Evolutionary conservation across 768 basidiomycete species (phyloP), one percentile per base, ranked within the genome.

Genomic region (Auricularia auricula-judae): DNA sequence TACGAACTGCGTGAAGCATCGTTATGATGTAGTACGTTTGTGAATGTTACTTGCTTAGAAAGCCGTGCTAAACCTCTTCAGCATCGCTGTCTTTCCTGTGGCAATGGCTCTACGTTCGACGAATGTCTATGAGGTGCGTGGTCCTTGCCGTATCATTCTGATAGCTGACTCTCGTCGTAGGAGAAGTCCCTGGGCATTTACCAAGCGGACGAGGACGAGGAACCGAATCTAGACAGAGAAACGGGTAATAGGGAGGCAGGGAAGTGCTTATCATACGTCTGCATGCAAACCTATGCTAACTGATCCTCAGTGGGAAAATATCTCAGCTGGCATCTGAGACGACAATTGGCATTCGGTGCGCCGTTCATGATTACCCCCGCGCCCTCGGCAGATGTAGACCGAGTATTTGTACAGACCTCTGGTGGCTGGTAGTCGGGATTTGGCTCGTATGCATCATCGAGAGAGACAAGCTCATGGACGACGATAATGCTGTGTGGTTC

Each of bases 371-470:
- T 29, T 29, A 29, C 29, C 29, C 29, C 29, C 29, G 29, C 29
- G 29, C 29, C 29, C 29, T 29, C 29, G 29, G 29, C 29, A 29
- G 29, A 29, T 29, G 29, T 29, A 29, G 29, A 29, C 29, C 29
- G 29, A 29, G 29, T 29, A 29, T 29, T 34, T 33, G 2, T 54
- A 7, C 53, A 93, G 95, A 97, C 75, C 93, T 98, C 83, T 97
- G 95, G 96, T 97, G 93, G 93, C 74, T 98, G 21, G 89, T 79
- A 0, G 73, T 91, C 11, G 93, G 91, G 0, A 74, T 98, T 10
- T 93, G 94, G 75, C 74, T 97, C 2, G 79, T 98, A 43, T 98
- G 95, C 72, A 96, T 98, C 67, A 86, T 97, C 66, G 97, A 98
- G 88, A 80, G 83, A 62, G 78, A 79, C 42, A 80, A 84, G 43